Evolutionary conservation across 2,329 filamentous ascomycete species (phyloP).

Genomic region (Falciphora oryzae): DNA sequence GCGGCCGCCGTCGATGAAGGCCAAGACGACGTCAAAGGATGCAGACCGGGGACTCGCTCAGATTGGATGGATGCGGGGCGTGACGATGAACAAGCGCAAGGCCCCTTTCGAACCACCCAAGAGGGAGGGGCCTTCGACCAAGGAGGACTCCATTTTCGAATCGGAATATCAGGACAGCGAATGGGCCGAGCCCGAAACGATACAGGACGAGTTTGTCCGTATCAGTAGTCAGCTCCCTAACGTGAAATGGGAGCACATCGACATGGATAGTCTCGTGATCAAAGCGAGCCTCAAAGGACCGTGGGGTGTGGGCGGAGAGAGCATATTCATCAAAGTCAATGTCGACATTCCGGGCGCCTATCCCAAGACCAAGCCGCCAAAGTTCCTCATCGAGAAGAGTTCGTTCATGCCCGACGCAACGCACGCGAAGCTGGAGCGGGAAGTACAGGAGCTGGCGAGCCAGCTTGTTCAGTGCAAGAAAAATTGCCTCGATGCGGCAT

Average conservation of each 20-base stretch:
- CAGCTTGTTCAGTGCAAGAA: constrained; percentile 52
- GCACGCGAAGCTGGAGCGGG: constrained; percentile 45
- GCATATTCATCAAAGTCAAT: constrained; percentile 57
- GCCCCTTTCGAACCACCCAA: constrained; percentile 28
- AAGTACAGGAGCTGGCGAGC: constrained; percentile 50
- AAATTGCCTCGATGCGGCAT: constrained; percentile 56
- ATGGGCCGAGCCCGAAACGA: constrained; percentile 55
- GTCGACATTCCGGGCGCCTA: constrained; percentile 56
- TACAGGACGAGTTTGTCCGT: constrained; percentile 60
- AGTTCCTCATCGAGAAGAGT: constrained; percentile 56
- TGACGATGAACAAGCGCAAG: constrained; percentile 56
- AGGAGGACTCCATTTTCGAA: constrained; percentile 35
- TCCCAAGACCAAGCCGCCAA: constrained; percentile 50
- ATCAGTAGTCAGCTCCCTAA: constrained; percentile 58
- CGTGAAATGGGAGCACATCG: constrained; percentile 58
- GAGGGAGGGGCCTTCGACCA: neutral
- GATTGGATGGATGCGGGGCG: constrained; percentile 65
- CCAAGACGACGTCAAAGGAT: constrained; percentile 38
- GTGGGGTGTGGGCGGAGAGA: constrained; percentile 51
- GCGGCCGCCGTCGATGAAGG: constrained; percentile 55
- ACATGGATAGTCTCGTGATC: constrained; percentile 55
- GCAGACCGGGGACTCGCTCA: constrained; percentile 47
- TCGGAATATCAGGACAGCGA: constrained; percentile 47
- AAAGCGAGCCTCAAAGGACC: constrained; percentile 59
- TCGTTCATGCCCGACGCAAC: constrained; percentile 54